A percentile compares a stretch with the other conserved stretches of the same genome.
Conservation (phyloP, 2,329 filamentous ascomycete species). For the Beauveria rudraprayagi region DNA sequence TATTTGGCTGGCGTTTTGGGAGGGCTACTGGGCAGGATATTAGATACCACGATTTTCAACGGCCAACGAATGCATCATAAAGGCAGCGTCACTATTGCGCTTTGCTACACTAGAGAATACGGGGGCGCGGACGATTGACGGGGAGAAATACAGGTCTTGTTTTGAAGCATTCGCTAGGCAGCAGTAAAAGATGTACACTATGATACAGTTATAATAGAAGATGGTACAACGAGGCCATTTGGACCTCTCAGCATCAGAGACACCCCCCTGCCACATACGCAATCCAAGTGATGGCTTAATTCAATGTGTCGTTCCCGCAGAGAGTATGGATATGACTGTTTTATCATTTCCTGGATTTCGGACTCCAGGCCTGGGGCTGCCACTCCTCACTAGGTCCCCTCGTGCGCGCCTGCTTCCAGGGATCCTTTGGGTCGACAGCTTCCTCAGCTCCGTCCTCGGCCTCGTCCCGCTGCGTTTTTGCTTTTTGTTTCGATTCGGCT, state of each 20-base stretch:
- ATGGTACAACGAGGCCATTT: conserved; percentile 3
- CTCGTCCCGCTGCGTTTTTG: not conserved
- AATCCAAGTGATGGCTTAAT: not conserved
- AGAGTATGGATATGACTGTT: not conserved
- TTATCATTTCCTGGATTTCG: conserved; percentile 27
- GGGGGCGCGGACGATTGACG: not conserved
- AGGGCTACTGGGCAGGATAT: not conserved
- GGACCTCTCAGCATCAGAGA: not conserved
- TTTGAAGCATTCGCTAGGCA: not conserved
- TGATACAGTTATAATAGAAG: conserved; percentile 2
- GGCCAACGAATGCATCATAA: not conserved
- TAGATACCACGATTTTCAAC: conserved; percentile 4
- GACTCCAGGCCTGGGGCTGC: conserved; percentile 58
- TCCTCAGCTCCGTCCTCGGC: conserved; percentile 11
- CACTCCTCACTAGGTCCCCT: conserved; percentile 53
- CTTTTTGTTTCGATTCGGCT: conserved; percentile 5
- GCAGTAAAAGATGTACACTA: not conserved
- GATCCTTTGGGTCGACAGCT: conserved; percentile 30
- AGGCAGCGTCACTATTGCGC: not conserved
- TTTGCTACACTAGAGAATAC: not conserved
- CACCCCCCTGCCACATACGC: not conserved
- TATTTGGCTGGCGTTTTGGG: not conserved
- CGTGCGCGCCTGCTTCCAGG: conserved; percentile 46
- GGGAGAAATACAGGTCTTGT: not conserved
- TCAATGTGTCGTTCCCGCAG: not conserved